phyloP scores from a whole-genome alignment of 257 asterid species.

The Gentiana straminea region DNA sequence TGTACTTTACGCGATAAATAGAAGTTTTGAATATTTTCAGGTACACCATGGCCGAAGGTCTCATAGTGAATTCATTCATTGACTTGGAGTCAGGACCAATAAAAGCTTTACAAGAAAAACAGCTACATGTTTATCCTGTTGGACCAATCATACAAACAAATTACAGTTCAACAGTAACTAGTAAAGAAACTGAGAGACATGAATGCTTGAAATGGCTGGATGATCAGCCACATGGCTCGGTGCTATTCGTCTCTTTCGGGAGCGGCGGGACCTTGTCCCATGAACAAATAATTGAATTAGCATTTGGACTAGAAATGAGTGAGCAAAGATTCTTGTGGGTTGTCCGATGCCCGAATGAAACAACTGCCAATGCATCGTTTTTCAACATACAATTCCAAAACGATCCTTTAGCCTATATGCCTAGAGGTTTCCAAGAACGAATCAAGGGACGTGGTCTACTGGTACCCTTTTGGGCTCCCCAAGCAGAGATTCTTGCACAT shows the following conservation, averaged over 20 bases:
- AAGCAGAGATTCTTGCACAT: conserved; percentile 25
- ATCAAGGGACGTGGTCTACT: conserved; percentile 19
- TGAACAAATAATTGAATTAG: conserved; percentile 25
- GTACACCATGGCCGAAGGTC: too few species aligned
- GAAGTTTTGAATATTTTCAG: too few species aligned
- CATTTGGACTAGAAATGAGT: conserved; percentile 23
- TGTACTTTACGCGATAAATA: too few species aligned
- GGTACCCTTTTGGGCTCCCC: conserved; percentile 36
- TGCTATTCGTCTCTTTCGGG: conserved; percentile 45
- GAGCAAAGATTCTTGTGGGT: conserved; percentile 32
- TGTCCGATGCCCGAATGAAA: conserved; percentile 18
- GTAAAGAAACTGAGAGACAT: background rate
- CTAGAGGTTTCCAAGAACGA: conserved; percentile 18
- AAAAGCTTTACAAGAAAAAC: conserved; percentile 3
- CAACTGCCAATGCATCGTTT: conserved; percentile 13
- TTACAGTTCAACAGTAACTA: background rate
- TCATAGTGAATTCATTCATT: too few species aligned
- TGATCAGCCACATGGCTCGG: conserved; percentile 57
- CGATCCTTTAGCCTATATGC: conserved; percentile 19
- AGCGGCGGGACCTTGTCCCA: conserved; percentile 55
- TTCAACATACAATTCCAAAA: conserved; percentile 15
- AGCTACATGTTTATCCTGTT: conserved; percentile 44
- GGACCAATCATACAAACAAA: conserved; percentile 53
- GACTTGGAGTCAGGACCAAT: too few species aligned
- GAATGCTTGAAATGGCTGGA: conserved; percentile 42